A percentile compares a stretch with the other conserved stretches of the same genome.
These are phyloP conservation scores for Echria macrotheca DNA, from an alignment of 495 filamentous ascomycete species.

Conservation along the genomic window DNA sequence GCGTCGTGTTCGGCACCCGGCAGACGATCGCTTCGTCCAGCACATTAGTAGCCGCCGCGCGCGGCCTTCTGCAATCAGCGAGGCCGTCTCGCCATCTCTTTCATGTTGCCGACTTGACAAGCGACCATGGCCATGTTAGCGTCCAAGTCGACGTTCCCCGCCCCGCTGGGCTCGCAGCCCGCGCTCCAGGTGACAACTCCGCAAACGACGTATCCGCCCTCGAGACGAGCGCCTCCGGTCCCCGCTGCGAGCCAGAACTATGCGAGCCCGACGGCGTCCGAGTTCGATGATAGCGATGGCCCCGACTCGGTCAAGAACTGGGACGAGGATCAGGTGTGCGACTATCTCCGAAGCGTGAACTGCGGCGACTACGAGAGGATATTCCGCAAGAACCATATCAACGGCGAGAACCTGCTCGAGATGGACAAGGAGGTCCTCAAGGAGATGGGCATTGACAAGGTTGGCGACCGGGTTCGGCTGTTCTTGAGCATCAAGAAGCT, in stretches of 20 bases:
- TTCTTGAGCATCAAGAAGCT: constrained; percentile 90
- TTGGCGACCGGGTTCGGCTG: constrained; percentile 94
- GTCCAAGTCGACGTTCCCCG: constrained; percentile 70
- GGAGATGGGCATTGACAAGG: constrained; percentile 97
- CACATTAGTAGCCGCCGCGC: constrained; percentile 4
- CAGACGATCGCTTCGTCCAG: not conserved
- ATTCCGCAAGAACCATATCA: constrained; percentile 92
- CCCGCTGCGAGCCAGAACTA: constrained; percentile 61
- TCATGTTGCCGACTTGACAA: constrained; percentile 22
- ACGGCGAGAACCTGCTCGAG: constrained; percentile 91
- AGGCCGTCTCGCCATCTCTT: constrained; percentile 12
- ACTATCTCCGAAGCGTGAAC: constrained; percentile 85
- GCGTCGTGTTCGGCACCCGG: constrained; percentile 1
- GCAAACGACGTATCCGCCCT: constrained; percentile 48
- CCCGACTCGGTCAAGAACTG: constrained; percentile 60
- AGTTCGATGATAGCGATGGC: constrained; percentile 75
- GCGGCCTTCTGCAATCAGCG: not conserved
- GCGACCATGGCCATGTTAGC: constrained; percentile 75
- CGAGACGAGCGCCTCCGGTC: constrained; percentile 50
- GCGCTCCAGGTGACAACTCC: constrained; percentile 49
- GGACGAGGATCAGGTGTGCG: constrained; percentile 86
- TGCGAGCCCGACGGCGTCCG: constrained; percentile 85
- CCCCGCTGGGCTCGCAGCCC: constrained; percentile 53
- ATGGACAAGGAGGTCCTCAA: constrained; percentile 95
- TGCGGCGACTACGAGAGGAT: constrained; percentile 88